These are phyloP conservation scores for Piloderma croceum DNA, from an alignment of 768 basidiomycete genomes.

Conservation along the genomic window DNA sequence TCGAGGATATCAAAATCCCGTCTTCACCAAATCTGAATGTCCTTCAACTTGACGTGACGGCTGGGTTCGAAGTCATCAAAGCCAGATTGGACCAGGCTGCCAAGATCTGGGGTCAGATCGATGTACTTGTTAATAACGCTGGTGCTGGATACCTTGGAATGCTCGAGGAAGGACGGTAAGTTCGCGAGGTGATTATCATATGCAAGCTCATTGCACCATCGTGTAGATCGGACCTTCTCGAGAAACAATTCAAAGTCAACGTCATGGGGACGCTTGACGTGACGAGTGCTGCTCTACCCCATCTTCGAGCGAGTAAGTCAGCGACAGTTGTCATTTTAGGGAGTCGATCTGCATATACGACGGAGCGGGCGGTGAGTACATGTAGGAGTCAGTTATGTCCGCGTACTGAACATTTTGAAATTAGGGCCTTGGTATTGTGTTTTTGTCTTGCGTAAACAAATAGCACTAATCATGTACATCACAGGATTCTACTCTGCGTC, in stretches of 20 bases:
- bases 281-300: conserved; percentile 37
- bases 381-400: too few species aligned
- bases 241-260: conserved; percentile 40
- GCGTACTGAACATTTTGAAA: neutral
- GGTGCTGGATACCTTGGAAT: conserved; percentile 42
- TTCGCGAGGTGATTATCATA: conserved; percentile 3
- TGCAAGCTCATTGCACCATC: conserved; percentile 1
- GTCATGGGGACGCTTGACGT: conserved; percentile 41
- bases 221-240: conserved; percentile 27
- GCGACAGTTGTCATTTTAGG: conserved; percentile 47
- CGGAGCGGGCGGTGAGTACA: conserved; percentile 37
- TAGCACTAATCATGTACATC: conserved; percentile 11
- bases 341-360: conserved; percentile 50
- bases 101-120: conserved; percentile 27
- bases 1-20: conserved; percentile 26
- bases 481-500: conserved; percentile 47
- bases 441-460: too few species aligned
- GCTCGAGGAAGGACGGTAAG: conserved; percentile 56
- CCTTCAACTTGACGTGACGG: conserved; percentile 35
- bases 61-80: conserved; percentile 24
- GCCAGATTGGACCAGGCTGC: conserved; percentile 28
- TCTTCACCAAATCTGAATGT: conserved; percentile 18
- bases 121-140: conserved; percentile 42
- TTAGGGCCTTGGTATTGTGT: neutral
- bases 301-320: conserved; percentile 21